Evolutionary conservation across 2,329 filamentous ascomycete genomes (phyloP).

Genomic region (Aspergillus ibericus): DNA sequence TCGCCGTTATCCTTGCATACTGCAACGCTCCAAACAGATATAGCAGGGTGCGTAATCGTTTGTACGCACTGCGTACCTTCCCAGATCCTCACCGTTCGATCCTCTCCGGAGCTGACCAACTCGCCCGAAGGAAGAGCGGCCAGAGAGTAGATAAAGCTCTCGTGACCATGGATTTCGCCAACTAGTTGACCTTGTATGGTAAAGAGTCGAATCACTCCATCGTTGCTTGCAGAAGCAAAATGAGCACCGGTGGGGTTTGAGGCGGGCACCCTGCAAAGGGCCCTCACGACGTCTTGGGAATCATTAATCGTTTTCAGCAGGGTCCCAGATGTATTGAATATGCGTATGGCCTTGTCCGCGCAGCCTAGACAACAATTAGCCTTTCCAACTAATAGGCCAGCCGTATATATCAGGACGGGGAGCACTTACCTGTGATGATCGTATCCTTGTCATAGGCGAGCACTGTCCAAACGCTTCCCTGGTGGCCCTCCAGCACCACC

Average conservation of each 20-base stretch:
- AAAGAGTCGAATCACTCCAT: slow-evolving; percentile 85
- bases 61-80: slow-evolving; percentile 78
- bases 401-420: background rate
- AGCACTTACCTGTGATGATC: slow-evolving; percentile 66
- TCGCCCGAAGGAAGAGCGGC: slow-evolving; percentile 77
- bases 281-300: slow-evolving; percentile 80
- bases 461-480: slow-evolving; percentile 87
- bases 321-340: slow-evolving; percentile 69
- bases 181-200: slow-evolving; percentile 75
- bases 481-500: slow-evolving; percentile 70
- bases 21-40: slow-evolving; percentile 94
- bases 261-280: slow-evolving; percentile 76
- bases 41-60: slow-evolving; percentile 94
- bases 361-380: slow-evolving; percentile 57
- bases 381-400: background rate
- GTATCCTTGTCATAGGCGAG: slow-evolving; percentile 76
- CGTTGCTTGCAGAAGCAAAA: slow-evolving; percentile 94
- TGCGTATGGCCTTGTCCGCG: slow-evolving; percentile 83
- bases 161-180: slow-evolving; percentile 79
- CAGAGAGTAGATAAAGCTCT: slow-evolving; percentile 91
- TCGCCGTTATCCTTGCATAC: slow-evolving; percentile 79
- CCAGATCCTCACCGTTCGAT: slow-evolving; percentile 92
- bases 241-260: slow-evolving; percentile 79
- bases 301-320: slow-evolving; percentile 66
- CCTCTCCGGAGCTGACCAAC: slow-evolving; percentile 87